Evolutionary conservation across 1,139 yeast genomes (phyloP), one percentile per base, ranked within the genome.

Genomic region (Arxiozyma heterogenica): DNA sequence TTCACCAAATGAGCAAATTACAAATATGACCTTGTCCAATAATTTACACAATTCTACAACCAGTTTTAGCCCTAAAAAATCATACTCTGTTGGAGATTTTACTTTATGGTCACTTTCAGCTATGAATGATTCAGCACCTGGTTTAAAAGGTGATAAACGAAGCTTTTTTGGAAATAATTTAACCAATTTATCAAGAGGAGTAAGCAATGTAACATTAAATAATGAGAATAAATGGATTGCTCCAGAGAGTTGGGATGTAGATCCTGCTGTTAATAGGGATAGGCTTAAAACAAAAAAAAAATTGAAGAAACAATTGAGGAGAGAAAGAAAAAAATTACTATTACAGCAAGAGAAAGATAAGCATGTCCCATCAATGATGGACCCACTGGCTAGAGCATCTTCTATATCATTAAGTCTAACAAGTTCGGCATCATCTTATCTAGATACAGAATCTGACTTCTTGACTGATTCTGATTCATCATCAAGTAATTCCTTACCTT

Each of bases 221-320:
- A 50, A 55, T 49, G 34, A 53, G 25, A 54, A 59, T 46, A 65
- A 57, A 53, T 73, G 93, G 93, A 75, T 75, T 42, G 86, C 93
- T 0, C 93, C 93, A 0, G 91, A 85, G 63, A 81, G 86, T 64
- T 85, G 93, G 93, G 91, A 84, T 59, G 88, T 84, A 9, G 82
- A 57, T 21, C 48, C 55, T 53, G 49, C 58, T 51, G 34, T 58
- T 39, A 58, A 57, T 38, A 51, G 55, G 56, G 5, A 58, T 30
- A 53, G 54, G 44, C 38, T 57, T 38, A 51, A 56, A 45, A 42
- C 47, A 12, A 54, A 45, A 50, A 44, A 51, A 27, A 42, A 48
- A 25, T 20, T 48, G 42, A 25, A 42, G 39, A 47, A 41, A 34
- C 25, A 23, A 25, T 18, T 44, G 25, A 44, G 42, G 21, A 45